Conservation (phyloP, 31 red algal species). For the Asparagopsis taxiformis region DNA sequence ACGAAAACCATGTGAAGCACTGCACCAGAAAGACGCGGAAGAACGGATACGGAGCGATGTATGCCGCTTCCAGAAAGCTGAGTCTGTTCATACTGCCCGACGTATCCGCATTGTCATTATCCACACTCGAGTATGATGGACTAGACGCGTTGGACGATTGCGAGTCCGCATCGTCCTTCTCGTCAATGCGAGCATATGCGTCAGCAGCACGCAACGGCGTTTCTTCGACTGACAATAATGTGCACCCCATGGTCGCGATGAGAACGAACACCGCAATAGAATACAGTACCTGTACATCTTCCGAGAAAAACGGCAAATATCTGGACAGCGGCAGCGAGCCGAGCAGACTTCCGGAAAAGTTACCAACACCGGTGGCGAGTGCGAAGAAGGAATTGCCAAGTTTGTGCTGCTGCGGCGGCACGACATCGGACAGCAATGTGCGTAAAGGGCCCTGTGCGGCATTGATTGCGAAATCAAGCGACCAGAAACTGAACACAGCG, state of each 20-base stretch:
- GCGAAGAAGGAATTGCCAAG: conserved; percentile 78
- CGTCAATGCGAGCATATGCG: not conserved
- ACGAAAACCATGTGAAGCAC: conserved; percentile 76
- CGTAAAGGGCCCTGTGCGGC: conserved; percentile 65
- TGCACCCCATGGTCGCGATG: conserved; percentile 18
- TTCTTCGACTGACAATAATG: conserved; percentile 11
- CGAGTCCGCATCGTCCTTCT: not conserved
- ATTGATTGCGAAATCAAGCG: conserved; percentile 82
- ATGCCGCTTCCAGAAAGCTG: conserved; percentile 20
- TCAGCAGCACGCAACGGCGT: conserved; percentile 34
- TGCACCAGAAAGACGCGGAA: conserved; percentile 72
- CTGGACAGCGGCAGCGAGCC: conserved; percentile 39
- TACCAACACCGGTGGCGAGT: conserved; percentile 69
- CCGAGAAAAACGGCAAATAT: conserved; percentile 17
- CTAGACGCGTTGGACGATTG: not conserved
- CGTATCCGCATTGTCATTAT: not conserved
- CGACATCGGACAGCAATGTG: conserved; percentile 70
- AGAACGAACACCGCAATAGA: conserved; percentile 43
- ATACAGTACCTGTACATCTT: conserved; percentile 72
- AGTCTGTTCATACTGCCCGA: not conserved
- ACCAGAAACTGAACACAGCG: conserved; percentile 69
- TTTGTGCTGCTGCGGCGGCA: conserved; percentile 72
- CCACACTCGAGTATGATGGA: conserved; percentile 10
- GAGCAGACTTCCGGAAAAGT: conserved; percentile 53
- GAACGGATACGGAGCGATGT: conserved; percentile 68